Percentiles rank a stretch among this genome's conserved stretches.
These are phyloP conservation scores for Neurospora intermedia DNA, from an alignment of 495 filamentous ascomycete genomes.

Conservation along the genomic window DNA sequence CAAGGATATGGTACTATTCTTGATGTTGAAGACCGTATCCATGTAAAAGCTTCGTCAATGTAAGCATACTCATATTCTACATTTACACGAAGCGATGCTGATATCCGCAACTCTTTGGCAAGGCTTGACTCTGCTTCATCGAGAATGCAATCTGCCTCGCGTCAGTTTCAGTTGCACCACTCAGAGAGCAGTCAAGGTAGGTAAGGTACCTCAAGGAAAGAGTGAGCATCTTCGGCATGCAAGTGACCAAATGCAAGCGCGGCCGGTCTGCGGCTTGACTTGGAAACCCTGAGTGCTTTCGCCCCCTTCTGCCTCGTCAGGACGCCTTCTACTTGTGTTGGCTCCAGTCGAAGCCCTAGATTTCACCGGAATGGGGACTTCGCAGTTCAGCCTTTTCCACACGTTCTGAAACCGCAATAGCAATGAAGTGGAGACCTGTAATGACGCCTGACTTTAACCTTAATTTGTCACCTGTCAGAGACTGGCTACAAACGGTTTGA, in stretches of 20 bases:
- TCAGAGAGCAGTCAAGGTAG: not conserved
- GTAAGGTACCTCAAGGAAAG: not conserved
- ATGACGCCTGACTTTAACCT: not conserved
- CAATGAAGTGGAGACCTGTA: not conserved
- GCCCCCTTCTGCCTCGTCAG: not conserved
- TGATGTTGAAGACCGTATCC: not conserved
- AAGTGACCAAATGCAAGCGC: not conserved
- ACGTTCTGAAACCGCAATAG: not conserved
- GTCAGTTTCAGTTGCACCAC: not conserved
- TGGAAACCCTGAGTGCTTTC: not conserved
- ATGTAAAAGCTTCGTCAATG: not conserved
- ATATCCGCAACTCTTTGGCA: not conserved
- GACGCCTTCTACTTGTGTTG: not conserved
- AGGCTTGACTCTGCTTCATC: not conserved
- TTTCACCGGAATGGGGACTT: not conserved
- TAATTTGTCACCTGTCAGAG: not conserved
- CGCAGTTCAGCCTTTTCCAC: not conserved
- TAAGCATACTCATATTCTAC: too few relatives aligned
- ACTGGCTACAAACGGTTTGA: not conserved
- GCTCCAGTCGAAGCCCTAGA: not conserved
- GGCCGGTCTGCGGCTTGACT: not conserved
- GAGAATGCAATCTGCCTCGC: not conserved
- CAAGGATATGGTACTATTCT: not conserved
- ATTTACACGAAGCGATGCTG: not conserved
- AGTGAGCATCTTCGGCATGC: not conserved